Base-by-base conservation (phyloP, 2,329 filamentous ascomycete species). In the Leptographium procerum region DNA sequence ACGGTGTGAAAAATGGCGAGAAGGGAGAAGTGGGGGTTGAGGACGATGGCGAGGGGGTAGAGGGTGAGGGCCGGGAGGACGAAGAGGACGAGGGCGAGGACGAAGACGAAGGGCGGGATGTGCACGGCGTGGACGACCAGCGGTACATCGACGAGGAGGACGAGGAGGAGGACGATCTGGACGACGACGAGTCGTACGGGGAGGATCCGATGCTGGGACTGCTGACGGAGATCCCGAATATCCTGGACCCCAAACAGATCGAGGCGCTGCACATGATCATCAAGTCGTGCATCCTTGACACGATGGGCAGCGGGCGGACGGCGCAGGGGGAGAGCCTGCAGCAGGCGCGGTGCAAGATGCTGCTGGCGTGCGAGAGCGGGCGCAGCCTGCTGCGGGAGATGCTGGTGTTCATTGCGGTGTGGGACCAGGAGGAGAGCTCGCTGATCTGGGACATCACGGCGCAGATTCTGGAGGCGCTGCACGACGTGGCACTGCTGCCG, bases 181-280 rank as follows among this genome's bases (percentile, higher is more conserved):
- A 86, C 57, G 88, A 91, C 61, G 87, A 91, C 66, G 86, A 90
- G 63, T 88, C 87, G n/a, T 88, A 88, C 64, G 85, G 82, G 19
- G 86, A 91, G 63, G 88, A 89, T 4, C 87, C 89, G 26, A 80
- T 89, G 67, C 87, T 89, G 22, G 92, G 92, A 14, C 75, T 97
- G 16, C 75, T 97, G 58, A 96, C 92, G 0, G 92, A 97, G 69
- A 90, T 97, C 14, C 92, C 92, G 33, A 88, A 97, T 64, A 95
- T 96, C 43, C 78, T 97, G 33, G 91, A 95, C 50, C 92, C 92
- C 0, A 91, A 91, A 58, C 92, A 97, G 71, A 96, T 96, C 57
- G 92, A 97, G 71, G 91, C 94, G 7, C 75, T 97, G 57, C 92
- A 95, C 58, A 96, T 96, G 91, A 95, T 96, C 60, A 87, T 97